phyloP scores from a whole-genome alignment of 768 basidiomycete species.

The Termitomyces heimii region DNA sequence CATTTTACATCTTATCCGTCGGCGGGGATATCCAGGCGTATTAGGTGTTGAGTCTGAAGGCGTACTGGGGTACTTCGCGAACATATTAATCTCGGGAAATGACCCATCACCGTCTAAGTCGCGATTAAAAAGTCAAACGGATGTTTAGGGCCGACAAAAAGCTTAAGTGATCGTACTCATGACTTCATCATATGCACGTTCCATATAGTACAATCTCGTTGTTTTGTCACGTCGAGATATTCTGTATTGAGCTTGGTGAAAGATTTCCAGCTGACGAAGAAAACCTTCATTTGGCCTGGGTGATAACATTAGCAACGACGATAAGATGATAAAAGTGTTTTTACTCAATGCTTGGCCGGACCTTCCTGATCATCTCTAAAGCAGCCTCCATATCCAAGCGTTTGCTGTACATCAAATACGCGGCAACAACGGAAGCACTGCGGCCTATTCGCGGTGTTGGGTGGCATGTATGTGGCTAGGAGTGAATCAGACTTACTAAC shows the following conservation, averaged over 20 bases:
- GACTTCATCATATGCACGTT: slow-evolving; percentile 65
- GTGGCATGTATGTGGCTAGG: neutral
- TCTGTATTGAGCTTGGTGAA: slow-evolving; percentile 64
- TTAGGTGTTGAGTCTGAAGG: slow-evolving; percentile 55
- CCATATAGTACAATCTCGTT: slow-evolving; percentile 80
- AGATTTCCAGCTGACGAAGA: slow-evolving; percentile 73
- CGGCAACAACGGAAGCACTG: slow-evolving; percentile 80
- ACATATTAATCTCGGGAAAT: slow-evolving; percentile 60
- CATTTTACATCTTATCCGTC: slow-evolving; percentile 86
- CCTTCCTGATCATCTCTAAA: slow-evolving; percentile 58
- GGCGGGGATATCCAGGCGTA: slow-evolving; percentile 46
- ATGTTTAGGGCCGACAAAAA: slow-evolving; percentile 15
- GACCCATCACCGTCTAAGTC: slow-evolving; percentile 68
- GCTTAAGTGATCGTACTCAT: slow-evolving; percentile 53
- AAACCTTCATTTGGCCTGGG: slow-evolving; percentile 84
- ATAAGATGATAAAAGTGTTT: neutral
- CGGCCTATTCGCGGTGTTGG: slow-evolving; percentile 44
- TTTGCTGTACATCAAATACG: slow-evolving; percentile 79
- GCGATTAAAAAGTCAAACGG: neutral
- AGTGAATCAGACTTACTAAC: slow-evolving; percentile 51
- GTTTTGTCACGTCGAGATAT: slow-evolving; percentile 63
- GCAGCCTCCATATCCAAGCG: slow-evolving; percentile 55
- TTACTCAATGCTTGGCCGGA: slow-evolving; percentile 69
- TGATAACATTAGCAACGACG: neutral
- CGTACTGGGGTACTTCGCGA: slow-evolving; percentile 66